Conservation (phyloP, 2,329 filamentous ascomycete species). For the Verticillium nubilum region DNA sequence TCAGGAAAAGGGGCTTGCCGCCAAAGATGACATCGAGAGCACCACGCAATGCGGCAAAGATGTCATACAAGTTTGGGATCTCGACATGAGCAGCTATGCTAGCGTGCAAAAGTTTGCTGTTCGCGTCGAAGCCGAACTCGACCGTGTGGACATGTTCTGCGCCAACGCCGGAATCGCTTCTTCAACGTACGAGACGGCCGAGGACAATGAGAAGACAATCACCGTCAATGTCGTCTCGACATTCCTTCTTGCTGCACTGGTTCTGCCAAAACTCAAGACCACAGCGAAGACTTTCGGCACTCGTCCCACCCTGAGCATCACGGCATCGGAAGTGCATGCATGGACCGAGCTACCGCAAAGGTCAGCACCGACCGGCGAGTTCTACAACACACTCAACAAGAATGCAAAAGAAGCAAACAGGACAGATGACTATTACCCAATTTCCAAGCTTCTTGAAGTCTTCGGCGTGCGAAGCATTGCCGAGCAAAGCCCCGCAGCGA, state of each 20-base stretch:
- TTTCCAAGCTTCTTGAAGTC: slow-evolving; percentile 26
- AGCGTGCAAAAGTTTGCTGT: slow-evolving; percentile 38
- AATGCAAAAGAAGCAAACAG: slow-evolving; percentile 3
- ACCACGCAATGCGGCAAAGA: slow-evolving; percentile 15
- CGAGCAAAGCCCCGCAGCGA: slow-evolving; percentile 2
- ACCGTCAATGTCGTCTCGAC: slow-evolving; percentile 50
- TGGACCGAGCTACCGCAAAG: slow-evolving; percentile 20
- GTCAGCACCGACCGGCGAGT: slow-evolving; percentile 16
- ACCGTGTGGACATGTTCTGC: slow-evolving; percentile 36
- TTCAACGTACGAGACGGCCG: slow-evolving; percentile 22
- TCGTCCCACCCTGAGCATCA: slow-evolving; percentile 20
- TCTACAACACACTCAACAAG: slow-evolving; percentile 23
- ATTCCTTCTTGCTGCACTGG: slow-evolving; percentile 40
- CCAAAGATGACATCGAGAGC: slow-evolving; percentile 28
- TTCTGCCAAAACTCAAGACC: slow-evolving; percentile 45
- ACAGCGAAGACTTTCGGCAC: slow-evolving; percentile 17
- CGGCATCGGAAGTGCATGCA: slow-evolving; percentile 19
- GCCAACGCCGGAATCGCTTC: slow-evolving; percentile 36
- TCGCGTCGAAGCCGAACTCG: slow-evolving; percentile 25
- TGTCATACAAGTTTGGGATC: slow-evolving; percentile 41
- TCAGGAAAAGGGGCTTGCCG: slow-evolving; percentile 16
- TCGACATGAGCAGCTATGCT: slow-evolving; percentile 42
- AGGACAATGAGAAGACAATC: slow-evolving; percentile 41
- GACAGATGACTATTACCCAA: slow-evolving; percentile 16
- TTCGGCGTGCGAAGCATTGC: slow-evolving; percentile 18